Conservation (phyloP, 169 alveolate genomes). For the Cryptosporidium xiaoi region DNA sequence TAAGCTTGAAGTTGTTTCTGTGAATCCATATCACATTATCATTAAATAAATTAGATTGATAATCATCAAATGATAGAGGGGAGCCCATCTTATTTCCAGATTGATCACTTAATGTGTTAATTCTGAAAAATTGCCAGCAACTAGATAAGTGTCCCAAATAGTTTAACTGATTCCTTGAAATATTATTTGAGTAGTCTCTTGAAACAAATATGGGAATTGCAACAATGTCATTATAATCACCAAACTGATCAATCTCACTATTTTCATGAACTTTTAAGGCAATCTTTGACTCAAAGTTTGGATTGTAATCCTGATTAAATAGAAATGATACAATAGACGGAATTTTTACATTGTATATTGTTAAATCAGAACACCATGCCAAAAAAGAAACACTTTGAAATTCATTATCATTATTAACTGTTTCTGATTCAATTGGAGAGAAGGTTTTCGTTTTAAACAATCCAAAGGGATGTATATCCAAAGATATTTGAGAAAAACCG, state of each 20-base stretch:
- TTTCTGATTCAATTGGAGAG: conserved; percentile 13
- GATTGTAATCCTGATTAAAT: conserved; percentile 28
- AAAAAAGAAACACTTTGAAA: conserved; percentile 29
- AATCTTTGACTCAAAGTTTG: conserved; percentile 37
- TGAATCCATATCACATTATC: conserved; percentile 45
- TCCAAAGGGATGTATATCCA: neutral
- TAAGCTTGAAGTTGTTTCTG: conserved; percentile 22
- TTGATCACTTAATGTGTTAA: conserved; percentile 14
- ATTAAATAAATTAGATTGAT: conserved; percentile 6
- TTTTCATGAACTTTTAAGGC: conserved; percentile 8
- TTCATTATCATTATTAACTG: conserved; percentile 2
- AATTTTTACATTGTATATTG: conserved; percentile 39
- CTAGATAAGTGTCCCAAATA: conserved; percentile 53
- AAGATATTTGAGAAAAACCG: conserved; percentile 49
- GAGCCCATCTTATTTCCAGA: neutral
- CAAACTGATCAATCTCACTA: conserved; percentile 32
- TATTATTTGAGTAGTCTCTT: conserved; percentile 1
- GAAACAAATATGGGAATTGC: conserved; percentile 15
- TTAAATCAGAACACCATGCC: conserved; percentile 73
- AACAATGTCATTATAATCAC: conserved; percentile 21
- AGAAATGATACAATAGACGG: conserved; percentile 33
- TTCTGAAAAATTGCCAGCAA: conserved; percentile 60
- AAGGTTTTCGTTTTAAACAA: neutral
- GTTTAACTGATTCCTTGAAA: neutral
- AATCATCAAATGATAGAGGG: neutral